Percentiles rank a stretch among this genome's conserved stretches.
Conservation (phyloP, 345 rosid genomes). For the Crucihimalaya himalaica region DNA sequence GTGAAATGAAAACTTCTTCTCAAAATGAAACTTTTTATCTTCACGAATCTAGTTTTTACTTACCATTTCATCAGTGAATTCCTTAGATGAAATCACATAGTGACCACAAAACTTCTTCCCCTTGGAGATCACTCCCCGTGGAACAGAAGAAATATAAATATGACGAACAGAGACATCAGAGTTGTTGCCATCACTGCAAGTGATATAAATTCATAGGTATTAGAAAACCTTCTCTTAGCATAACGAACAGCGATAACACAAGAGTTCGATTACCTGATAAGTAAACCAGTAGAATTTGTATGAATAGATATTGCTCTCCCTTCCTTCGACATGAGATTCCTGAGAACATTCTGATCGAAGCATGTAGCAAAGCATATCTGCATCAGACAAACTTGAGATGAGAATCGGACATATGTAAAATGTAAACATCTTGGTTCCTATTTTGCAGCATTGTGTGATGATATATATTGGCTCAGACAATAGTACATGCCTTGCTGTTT, state of each 20-base stretch:
- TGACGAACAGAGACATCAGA: conserved; percentile 34
- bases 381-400: conserved; percentile 31
- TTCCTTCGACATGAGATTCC: conserved; percentile 63
- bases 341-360: conserved; percentile 76
- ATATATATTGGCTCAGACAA: conserved; percentile 2
- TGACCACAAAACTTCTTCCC: conserved; percentile 71
- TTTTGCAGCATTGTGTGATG: background rate
- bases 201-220: background rate
- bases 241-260: conserved; percentile 9
- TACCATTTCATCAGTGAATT: conserved; percentile 78
- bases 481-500: conserved; percentile 76
- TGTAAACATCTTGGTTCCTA: background rate
- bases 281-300: conserved; percentile 67
- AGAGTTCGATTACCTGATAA: conserved; percentile 56
- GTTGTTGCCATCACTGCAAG: conserved; percentile 35
- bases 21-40: background rate
- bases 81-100: conserved; percentile 85
- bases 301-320: conserved; percentile 74
- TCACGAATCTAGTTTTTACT: conserved; percentile 23
- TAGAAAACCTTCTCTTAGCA: background rate
- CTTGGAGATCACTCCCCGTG: conserved; percentile 58
- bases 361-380: conserved; percentile 99
- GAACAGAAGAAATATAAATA: conserved; percentile 33
- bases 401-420: conserved; percentile 20
- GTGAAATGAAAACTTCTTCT: conserved; percentile 1